Evolutionary conservation across 2,329 filamentous ascomycete genomes (phyloP).

Genomic region (Penicillium sp.): DNA sequence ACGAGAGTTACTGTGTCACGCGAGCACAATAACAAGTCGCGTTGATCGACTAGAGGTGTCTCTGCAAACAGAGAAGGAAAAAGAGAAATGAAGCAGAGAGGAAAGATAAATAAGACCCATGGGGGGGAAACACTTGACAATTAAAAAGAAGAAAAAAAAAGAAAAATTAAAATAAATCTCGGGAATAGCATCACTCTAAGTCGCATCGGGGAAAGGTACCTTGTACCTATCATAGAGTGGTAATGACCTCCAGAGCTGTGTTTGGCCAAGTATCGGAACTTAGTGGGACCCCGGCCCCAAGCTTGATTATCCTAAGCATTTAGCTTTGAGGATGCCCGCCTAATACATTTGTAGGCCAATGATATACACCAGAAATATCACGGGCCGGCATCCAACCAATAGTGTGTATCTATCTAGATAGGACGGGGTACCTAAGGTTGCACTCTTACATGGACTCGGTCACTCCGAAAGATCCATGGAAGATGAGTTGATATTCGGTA

Average conservation of each 20-base stretch:
- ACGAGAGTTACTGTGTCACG: slow-evolving; percentile 2
- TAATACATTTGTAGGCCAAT: neutral
- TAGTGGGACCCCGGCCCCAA: neutral
- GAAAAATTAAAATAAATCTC: neutral
- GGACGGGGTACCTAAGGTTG: neutral
- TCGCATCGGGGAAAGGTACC: neutral
- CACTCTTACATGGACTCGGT: neutral
- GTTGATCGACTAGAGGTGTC: neutral
- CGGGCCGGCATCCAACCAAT: neutral
- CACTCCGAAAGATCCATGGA: neutral
- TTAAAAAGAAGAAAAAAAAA: neutral
- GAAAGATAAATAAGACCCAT: neutral
- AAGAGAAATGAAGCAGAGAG: neutral
- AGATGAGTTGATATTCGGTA: neutral
- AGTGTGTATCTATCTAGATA: neutral
- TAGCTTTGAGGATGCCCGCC: neutral
- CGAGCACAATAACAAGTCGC: neutral
- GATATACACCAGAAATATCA: neutral
- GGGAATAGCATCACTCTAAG: slow-evolving; percentile 3
- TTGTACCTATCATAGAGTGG: slow-evolving; percentile 2
- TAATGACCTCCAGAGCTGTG: no score
- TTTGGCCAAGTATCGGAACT: neutral
- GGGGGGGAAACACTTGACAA: neutral
- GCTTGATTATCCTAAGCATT: slow-evolving; percentile 5
- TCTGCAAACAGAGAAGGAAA: neutral